Conservation (phyloP, 2,329 filamentous ascomycete species). For the Cercospora sesami region DNA sequence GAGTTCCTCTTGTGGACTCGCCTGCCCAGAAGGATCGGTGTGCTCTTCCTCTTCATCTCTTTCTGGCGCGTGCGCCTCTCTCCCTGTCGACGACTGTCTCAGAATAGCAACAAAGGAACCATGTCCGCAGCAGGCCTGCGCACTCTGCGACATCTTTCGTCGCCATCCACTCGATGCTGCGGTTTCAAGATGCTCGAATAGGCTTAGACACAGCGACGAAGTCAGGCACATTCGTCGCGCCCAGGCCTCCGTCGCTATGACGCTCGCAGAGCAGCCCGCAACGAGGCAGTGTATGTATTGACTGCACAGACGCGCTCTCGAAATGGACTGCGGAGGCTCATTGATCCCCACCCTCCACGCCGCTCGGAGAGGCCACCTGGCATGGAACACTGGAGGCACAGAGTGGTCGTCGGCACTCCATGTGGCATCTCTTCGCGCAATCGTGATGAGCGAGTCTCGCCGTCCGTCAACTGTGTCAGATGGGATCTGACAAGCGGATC, state of each 20-base stretch:
- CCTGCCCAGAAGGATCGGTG: background rate
- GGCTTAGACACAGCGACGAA: constrained; percentile 12
- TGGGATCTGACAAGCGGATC: constrained; percentile 6
- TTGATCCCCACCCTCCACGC: background rate
- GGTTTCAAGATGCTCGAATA: constrained; percentile 16
- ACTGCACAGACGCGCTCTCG: background rate
- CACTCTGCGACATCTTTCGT: constrained; percentile 10
- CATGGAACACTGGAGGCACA: background rate
- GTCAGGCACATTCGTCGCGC: background rate
- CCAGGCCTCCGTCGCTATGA: background rate
- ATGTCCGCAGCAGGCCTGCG: constrained; percentile 15
- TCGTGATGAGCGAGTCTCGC: background rate
- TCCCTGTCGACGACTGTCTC: constrained; percentile 10
- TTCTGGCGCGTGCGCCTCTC: constrained; percentile 11
- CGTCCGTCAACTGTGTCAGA: background rate
- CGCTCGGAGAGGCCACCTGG: background rate
- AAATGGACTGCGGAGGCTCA: background rate
- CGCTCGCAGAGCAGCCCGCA: background rate
- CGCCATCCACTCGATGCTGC: constrained; percentile 25
- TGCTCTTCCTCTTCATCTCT: background rate
- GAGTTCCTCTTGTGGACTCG: background rate
- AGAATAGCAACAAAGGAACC: constrained; percentile 21
- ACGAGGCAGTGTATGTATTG: constrained; percentile 5
- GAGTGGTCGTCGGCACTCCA: background rate
- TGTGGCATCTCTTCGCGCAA: background rate